Conservation (phyloP, 2,329 filamentous ascomycete genomes). For the Hypoxylon sp. region DNA sequence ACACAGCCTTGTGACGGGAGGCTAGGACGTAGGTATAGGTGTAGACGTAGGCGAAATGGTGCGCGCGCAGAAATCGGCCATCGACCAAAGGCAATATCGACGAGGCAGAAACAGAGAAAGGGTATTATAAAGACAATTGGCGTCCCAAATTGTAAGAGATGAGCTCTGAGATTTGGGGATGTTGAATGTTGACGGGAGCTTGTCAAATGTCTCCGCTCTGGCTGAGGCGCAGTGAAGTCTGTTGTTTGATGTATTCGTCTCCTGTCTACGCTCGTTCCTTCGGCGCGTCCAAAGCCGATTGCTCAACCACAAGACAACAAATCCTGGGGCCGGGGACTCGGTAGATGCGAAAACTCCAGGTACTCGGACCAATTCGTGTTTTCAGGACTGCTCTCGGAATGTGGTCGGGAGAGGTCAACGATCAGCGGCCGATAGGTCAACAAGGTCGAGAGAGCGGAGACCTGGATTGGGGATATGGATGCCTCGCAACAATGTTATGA, state of each 20-base stretch:
- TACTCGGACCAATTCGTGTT: constrained; percentile 30
- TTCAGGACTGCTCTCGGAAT: constrained; percentile 16
- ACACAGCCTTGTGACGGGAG: constrained; percentile 33
- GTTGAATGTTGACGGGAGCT: constrained; percentile 10
- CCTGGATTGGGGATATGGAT: constrained; percentile 30
- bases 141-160: constrained; percentile 11
- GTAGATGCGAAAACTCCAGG: constrained; percentile 22
- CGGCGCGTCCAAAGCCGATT: constrained; percentile 18
- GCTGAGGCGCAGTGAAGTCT: constrained; percentile 38
- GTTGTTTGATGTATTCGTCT: constrained; percentile 16
- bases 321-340: constrained; percentile 11
- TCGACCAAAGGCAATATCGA: constrained; percentile 32
- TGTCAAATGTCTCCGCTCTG: constrained; percentile 31
- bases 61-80: constrained; percentile 33
- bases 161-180: constrained; percentile 12
- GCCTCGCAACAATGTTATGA: constrained; percentile 33
- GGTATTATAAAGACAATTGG: constrained; percentile 30
- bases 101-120: constrained; percentile 20
- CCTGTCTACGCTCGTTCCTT: constrained; percentile 15
- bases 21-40: constrained; percentile 23
- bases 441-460: constrained; percentile 21
- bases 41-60: constrained; percentile 21
- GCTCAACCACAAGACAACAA: constrained; percentile 21
- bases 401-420: constrained; percentile 13
- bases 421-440: constrained; percentile 15